phyloP scores from a whole-genome alignment of 2,329 filamentous ascomycete genomes.

The Cladosporium sp. region DNA sequence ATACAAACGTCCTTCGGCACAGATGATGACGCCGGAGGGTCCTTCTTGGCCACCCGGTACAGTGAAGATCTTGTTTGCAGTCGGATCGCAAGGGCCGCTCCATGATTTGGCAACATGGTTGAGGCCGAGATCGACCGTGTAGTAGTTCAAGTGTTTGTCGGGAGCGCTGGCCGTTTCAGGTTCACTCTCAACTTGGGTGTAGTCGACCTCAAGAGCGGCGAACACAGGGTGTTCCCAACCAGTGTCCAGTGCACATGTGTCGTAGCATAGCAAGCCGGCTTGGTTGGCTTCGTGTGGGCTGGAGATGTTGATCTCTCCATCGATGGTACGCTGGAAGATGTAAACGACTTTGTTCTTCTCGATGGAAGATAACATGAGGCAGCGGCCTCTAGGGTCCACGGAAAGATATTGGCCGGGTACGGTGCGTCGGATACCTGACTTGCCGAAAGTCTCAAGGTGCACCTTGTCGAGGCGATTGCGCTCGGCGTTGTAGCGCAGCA shows the following conservation, averaged over 20 bases:
- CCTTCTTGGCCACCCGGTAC: slow-evolving; percentile 92
- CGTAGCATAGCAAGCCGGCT: slow-evolving; percentile 83
- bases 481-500: slow-evolving; percentile 83
- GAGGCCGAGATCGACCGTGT: slow-evolving; percentile 91
- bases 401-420: slow-evolving; percentile 95
- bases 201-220: slow-evolving; percentile 89
- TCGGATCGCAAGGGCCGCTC: slow-evolving; percentile 88
- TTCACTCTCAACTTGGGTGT: slow-evolving; percentile 86
- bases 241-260: slow-evolving; percentile 83
- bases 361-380: slow-evolving; percentile 85
- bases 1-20: slow-evolving; percentile 88
- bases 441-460: slow-evolving; percentile 96
- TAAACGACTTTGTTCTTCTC: slow-evolving; percentile 99
- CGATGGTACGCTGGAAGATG: slow-evolving; percentile 89
- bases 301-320: slow-evolving; percentile 93
- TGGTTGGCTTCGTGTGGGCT: slow-evolving; percentile 96
- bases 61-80: slow-evolving; percentile 85
- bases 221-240: slow-evolving; percentile 98
- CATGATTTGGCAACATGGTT: slow-evolving; percentile 97
- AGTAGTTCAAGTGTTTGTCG: slow-evolving; percentile 87
- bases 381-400: slow-evolving; percentile 90
- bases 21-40: slow-evolving; percentile 91
- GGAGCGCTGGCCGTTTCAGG: slow-evolving; percentile 71
- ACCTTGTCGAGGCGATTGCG: slow-evolving; percentile 84
- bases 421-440: slow-evolving; percentile 89